A percentile compares a stretch with the other conserved stretches of the same genome.
Conservation (phyloP, 2,329 filamentous ascomycete species). For the Scleromitrula shiraiana region DNA sequence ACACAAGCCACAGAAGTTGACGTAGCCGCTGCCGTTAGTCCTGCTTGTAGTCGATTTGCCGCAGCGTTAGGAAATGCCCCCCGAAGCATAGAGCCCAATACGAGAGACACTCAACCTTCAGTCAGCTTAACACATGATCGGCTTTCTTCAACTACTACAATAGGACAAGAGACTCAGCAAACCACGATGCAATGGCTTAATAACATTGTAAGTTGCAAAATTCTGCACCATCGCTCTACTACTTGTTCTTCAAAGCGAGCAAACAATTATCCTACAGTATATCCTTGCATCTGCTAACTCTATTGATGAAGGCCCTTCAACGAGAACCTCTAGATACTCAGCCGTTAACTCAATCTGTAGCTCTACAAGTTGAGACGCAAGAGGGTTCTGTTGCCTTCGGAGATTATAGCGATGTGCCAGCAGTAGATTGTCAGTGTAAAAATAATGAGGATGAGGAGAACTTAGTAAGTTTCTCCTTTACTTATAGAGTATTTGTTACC, state of each 20-base stretch:
- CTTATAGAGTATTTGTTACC: neutral
- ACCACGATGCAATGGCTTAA: constrained; percentile 7
- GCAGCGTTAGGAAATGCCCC: no score
- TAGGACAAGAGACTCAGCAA: neutral
- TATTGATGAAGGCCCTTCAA: no score
- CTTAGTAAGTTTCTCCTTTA: neutral
- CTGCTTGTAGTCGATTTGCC: no score
- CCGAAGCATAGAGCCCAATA: no score
- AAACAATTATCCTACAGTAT: no score
- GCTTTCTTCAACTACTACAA: neutral
- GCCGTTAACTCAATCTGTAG: no score
- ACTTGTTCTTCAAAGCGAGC: no score
- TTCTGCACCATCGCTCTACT: no score
- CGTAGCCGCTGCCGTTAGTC: no score
- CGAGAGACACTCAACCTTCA: neutral
- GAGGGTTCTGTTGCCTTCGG: neutral
- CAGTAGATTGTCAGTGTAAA: neutral
- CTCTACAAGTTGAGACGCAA: neutral
- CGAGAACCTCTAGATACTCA: constrained; percentile 1
- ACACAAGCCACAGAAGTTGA: neutral
- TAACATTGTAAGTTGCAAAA: constrained; percentile 5
- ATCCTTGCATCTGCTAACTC: neutral
- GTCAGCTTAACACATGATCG: neutral
- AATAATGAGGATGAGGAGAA: constrained; percentile 1
- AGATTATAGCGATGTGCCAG: no score